These are phyloP conservation scores for Amanita jacksonii DNA, from an alignment of 768 basidiomycete genomes.

Conservation along the genomic window DNA sequence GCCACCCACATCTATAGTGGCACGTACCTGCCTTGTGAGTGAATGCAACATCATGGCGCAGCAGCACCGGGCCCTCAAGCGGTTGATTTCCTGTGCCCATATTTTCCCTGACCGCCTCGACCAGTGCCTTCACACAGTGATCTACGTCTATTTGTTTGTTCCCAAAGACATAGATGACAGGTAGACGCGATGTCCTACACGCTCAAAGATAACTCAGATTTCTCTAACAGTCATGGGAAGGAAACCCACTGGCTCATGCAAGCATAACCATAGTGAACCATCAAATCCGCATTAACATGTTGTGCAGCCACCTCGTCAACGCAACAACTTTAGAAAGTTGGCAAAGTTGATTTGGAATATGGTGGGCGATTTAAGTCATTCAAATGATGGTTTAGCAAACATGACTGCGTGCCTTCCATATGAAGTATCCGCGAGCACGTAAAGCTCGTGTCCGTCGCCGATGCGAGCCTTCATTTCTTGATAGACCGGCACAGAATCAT, in stretches of 20 bases:
- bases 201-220: constrained; percentile 3
- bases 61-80: constrained; percentile 26
- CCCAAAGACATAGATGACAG: constrained; percentile 88
- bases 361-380: not conserved
- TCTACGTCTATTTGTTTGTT: constrained; percentile 53
- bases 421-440: constrained; percentile 94
- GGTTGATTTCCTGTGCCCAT: constrained; percentile 11
- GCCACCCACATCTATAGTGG: not conserved
- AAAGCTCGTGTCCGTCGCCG: constrained; percentile 47
- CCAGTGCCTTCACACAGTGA: constrained; percentile 36
- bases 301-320: constrained; percentile 94
- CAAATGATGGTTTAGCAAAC: not conserved
- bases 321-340: constrained; percentile 61
- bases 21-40: constrained; percentile 52
- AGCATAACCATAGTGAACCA: constrained; percentile 95
- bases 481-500: constrained; percentile 80
- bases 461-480: constrained; percentile 46
- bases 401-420: constrained; percentile 68
- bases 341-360: not conserved
- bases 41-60: constrained; percentile 76
- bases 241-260: constrained; percentile 81
- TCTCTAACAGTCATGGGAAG: not conserved
- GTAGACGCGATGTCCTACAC: constrained; percentile 72
- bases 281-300: constrained; percentile 83
- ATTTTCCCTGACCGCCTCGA: constrained; percentile 21